Percentiles rank a stretch among this genome's conserved stretches.
These are phyloP conservation scores for Boletellus ananiceps DNA, from an alignment of 768 basidiomycete species.

Conservation along the genomic window DNA sequence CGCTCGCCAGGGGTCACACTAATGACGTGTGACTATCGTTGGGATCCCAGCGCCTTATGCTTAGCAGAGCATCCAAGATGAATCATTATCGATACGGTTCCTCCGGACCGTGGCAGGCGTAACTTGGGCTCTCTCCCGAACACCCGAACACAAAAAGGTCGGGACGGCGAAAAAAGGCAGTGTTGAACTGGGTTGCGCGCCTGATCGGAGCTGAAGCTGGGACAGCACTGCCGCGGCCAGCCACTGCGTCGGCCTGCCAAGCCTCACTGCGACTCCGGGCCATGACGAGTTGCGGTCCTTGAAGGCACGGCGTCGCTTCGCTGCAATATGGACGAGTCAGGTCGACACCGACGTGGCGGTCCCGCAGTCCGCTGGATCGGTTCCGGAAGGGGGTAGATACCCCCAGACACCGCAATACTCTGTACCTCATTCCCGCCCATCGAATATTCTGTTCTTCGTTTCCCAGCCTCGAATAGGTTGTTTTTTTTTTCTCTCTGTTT, in stretches of 20 bases:
- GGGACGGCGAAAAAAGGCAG: not conserved
- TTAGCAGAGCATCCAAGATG: no score
- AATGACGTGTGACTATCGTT: not conserved
- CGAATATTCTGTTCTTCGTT: not conserved
- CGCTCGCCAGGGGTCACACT: not conserved
- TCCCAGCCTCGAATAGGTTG: conserved; percentile 13
- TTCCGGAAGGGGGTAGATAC: conserved; percentile 1
- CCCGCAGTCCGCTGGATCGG: conserved; percentile 6
- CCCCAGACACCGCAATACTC: conserved; percentile 19
- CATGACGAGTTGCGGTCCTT: no score
- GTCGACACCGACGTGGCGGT: not conserved
- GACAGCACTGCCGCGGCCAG: no score
- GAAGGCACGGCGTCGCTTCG: not conserved
- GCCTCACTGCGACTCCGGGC: no score
- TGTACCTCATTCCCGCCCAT: conserved; percentile 1
- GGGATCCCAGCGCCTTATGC: no score
- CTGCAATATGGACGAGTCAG: not conserved
- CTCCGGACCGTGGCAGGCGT: no score
- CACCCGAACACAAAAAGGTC: no score
- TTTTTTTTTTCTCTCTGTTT: conserved; percentile 3
- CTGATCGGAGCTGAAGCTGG: not conserved
- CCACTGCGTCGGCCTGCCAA: no score
- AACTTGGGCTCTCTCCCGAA: not conserved
- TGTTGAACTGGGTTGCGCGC: not conserved
- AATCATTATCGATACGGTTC: no score